Base-by-base conservation (phyloP, 2,329 filamentous ascomycete genomes). In the Cercospora sp. region DNA sequence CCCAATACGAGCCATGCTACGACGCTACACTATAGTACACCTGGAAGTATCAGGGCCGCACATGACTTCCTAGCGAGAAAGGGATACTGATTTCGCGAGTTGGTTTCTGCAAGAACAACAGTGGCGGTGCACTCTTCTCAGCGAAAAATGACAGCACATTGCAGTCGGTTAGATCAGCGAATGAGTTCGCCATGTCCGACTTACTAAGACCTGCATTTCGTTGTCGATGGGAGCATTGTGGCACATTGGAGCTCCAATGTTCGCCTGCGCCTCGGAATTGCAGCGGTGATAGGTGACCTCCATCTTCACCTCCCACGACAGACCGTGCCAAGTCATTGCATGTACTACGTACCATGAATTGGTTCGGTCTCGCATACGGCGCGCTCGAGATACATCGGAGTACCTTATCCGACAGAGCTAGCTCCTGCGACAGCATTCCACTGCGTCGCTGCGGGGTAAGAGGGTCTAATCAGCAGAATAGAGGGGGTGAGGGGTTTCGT, bases 1-100 rank as follows among this genome's bases (percentile, higher is more conserved):
- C 63, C 61, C 2, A 69, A 72, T n/a, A 72, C 70, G 18, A 66
- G 63, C 24, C 70, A 72, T 63, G 70, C 70, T 12, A 72, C 70
- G 9, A 72, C 66, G 10, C 40, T 72, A 32, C 68, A 70, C 51
- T 70, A 69, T 28, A 69, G 62, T 40, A 53, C 68, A 28, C 64
- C 66, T 5, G 63, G 63, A 10, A 69, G 65, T 37, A 63, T 72
- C 28, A 66, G 26, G 32, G 59, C 18, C 5, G 70, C 68, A 40
- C 70, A 72, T 69, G 43, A 70, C 13, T 72, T 72, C 57, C 59
- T 72, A 5, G 68, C 64, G 16, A 57, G 40, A 51, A 68, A 57
- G 12, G 70, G 70, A 2, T 70, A 71, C 43, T 71, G 55, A 28
- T 26, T 13, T 49, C 9, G 45, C n/a, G 9, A 24, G 18, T 24